A percentile compares a stretch with the other conserved stretches of the same genome.
Evolutionary conservation across 768 basidiomycete species (phyloP).

Genomic region (Suillus placidus): DNA sequence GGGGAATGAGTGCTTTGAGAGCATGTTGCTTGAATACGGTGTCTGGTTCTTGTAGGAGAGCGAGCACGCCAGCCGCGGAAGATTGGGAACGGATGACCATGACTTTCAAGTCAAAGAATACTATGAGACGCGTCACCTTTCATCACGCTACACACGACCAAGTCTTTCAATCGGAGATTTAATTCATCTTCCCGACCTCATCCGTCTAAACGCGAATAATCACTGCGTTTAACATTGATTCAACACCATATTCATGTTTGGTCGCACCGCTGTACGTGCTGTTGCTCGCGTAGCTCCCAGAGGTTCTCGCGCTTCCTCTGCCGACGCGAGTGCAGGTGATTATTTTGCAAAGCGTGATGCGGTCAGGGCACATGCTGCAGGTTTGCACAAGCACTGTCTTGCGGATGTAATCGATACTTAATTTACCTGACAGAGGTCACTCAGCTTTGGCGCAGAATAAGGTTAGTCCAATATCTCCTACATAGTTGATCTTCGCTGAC

Average conservation of each 20-base stretch:
- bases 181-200: constrained; percentile 30
- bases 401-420: constrained; percentile 18
- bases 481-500: not conserved
- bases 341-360: constrained; percentile 59
- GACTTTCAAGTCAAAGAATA: constrained; percentile 17
- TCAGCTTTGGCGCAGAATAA: constrained; percentile 86
- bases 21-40: constrained; percentile 90
- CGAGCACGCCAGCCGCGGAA: constrained; percentile 87
- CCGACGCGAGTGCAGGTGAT: constrained; percentile 40
- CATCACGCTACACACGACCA: constrained; percentile 29
- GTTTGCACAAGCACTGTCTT: constrained; percentile 39
- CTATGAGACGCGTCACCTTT: constrained; percentile 50
- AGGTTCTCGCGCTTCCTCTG: constrained; percentile 38
- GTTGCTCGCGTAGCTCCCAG: constrained; percentile 46
- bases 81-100: constrained; percentile 79
- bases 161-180: constrained; percentile 34
- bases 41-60: constrained; percentile 88
- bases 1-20: constrained; percentile 74
- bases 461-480: constrained; percentile 45
- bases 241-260: constrained; percentile 51
- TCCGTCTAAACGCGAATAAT: constrained; percentile 30
- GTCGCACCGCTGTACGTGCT: constrained; percentile 51
- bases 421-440: constrained; percentile 56
- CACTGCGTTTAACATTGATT: constrained; percentile 11
- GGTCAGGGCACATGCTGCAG: constrained; percentile 64